These are phyloP conservation scores for Westerdykella ornata DNA, from an alignment of 2,329 filamentous ascomycete species.

Conservation along the genomic window DNA sequence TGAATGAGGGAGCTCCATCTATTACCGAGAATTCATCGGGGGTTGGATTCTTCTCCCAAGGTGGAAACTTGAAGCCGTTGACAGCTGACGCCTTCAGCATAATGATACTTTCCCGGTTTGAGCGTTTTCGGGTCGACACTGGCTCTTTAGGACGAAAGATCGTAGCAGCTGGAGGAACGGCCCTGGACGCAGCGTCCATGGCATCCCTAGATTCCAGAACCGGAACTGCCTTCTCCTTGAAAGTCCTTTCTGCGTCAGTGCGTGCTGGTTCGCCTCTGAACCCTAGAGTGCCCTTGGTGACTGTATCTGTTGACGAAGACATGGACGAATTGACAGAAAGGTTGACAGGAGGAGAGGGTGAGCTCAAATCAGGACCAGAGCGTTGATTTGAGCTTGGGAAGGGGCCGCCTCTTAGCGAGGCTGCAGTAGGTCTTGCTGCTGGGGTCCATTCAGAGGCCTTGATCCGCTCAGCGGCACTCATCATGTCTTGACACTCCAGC, in stretches of 20 bases:
- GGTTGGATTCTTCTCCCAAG: constrained; percentile 63
- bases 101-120: constrained; percentile 68
- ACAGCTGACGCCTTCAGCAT: constrained; percentile 70
- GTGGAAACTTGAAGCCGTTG: constrained; percentile 76
- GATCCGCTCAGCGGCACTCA: constrained; percentile 67
- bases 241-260: no score
- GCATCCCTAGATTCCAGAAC: no score
- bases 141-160: constrained; percentile 36
- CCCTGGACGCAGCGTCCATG: not conserved
- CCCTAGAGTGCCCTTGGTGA: no score
- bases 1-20: constrained; percentile 52
- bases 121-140: constrained; percentile 52
- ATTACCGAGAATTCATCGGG: constrained; percentile 55
- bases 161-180: not conserved
- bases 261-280: no score
- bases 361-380: no score
- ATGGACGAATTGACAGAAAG: no score
- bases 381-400: no score
- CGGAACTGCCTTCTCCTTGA: no score
- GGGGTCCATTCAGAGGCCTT: constrained; percentile 46
- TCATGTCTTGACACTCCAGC: constrained; percentile 61
- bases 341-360: no score
- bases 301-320: no score
- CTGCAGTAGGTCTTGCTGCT: not conserved
- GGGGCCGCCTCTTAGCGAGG: no score